These are phyloP conservation scores for Candida schatavii DNA, from an alignment of 805 yeast genomes.

Conservation along the genomic window DNA sequence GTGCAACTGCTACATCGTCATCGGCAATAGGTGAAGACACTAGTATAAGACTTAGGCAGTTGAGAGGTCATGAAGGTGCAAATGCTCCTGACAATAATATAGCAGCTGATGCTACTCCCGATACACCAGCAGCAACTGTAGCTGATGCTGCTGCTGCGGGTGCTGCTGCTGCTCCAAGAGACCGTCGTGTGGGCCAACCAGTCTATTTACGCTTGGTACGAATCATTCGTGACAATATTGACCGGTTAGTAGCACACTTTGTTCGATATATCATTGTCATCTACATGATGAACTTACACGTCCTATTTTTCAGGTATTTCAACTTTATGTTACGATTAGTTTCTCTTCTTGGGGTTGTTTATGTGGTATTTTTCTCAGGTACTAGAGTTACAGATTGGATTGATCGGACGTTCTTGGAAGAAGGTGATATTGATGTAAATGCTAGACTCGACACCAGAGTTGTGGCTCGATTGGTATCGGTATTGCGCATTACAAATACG, in stretches of 20 bases:
- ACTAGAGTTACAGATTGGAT: constrained; percentile 10
- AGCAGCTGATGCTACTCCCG: not conserved
- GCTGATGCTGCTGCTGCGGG: not conserved
- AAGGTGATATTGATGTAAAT: constrained; percentile 10
- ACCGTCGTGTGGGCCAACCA: not conserved
- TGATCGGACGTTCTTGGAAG: constrained; percentile 8
- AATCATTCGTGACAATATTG: constrained; percentile 1
- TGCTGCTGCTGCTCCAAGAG: not conserved
- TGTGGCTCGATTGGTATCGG: constrained; percentile 6
- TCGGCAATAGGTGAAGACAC: no score
- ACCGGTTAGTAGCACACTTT: not conserved
- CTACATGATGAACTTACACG: constrained; percentile 9
- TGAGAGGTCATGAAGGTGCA: not conserved
- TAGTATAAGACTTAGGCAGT: no score
- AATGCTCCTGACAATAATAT: not conserved
- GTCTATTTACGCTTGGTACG: constrained; percentile 1
- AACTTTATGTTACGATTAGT: constrained; percentile 1
- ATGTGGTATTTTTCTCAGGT: constrained; percentile 11
- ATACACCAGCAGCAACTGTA: not conserved
- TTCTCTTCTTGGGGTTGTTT: constrained; percentile 4
- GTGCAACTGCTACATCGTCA: not conserved
- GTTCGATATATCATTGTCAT: constrained; percentile 8
- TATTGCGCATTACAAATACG: not conserved
- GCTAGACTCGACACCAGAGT: constrained; percentile 10
- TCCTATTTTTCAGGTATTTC: constrained; percentile 3